A percentile compares a stretch with the other conserved stretches of the same genome.
Evolutionary conservation across 208 protist genomes (phyloP).

Genomic region (Leishmania turanica): DNA sequence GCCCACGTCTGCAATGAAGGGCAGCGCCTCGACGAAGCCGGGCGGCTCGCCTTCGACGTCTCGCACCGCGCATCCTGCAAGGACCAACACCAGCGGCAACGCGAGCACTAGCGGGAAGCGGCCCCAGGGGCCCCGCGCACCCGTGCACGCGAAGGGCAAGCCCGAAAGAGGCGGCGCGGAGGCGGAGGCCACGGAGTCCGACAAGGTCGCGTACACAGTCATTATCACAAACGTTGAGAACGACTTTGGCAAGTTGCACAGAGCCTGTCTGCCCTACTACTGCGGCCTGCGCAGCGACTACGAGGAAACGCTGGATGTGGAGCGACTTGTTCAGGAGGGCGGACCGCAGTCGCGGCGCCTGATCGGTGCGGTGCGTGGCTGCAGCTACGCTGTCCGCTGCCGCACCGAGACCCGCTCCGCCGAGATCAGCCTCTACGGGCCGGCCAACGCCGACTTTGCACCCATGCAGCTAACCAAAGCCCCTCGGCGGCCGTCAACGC

Average conservation of each 20-base stretch:
- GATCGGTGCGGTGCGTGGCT: conserved; percentile 15
- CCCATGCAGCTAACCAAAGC: conserved; percentile 33
- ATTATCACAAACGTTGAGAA: conserved; percentile 89
- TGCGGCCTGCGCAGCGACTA: conserved; percentile 46
- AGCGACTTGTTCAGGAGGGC: conserved; percentile 14
- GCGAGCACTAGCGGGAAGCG: neutral
- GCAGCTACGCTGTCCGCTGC: conserved; percentile 61
- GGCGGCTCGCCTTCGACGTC: neutral
- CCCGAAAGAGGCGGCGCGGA: neutral
- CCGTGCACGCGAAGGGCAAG: neutral
- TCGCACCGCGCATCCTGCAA: neutral
- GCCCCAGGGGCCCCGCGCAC: conserved; percentile 1
- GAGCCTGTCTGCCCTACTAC: conserved; percentile 45
- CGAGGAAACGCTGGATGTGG: conserved; percentile 29
- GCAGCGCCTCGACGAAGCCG: neutral
- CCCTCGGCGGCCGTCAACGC: conserved; percentile 7
- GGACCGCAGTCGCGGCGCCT: neutral
- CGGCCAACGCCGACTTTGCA: conserved; percentile 51
- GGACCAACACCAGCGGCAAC: neutral
- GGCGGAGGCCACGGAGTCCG: neutral
- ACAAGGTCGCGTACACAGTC: conserved; percentile 61
- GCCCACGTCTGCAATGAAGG: neutral
- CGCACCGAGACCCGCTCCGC: conserved; percentile 80
- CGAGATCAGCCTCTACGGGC: conserved; percentile 66
- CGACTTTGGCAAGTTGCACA: conserved; percentile 79